Percentiles rank a stretch among this genome's conserved stretches.
phyloP scores from a whole-genome alignment of 2,329 filamentous ascomycete species.

The Fusarium nanum region DNA sequence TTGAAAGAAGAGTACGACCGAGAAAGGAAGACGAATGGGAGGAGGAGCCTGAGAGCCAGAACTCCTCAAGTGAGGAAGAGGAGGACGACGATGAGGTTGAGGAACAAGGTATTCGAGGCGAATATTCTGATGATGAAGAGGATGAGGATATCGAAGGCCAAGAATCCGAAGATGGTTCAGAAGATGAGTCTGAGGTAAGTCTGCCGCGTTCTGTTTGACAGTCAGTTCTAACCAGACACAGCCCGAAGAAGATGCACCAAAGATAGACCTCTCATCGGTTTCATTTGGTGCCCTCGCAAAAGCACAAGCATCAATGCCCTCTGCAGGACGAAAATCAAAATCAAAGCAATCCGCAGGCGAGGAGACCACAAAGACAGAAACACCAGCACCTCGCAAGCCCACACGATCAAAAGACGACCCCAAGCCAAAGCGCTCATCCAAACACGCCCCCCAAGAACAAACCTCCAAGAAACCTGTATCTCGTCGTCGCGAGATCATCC shows the following conservation, averaged over 20 bases:
- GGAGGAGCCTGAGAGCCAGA: conserved; percentile 52
- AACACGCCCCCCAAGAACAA: conserved; percentile 88
- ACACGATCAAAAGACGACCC: conserved; percentile 51
- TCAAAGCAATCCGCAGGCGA: conserved; percentile 42
- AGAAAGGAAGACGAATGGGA: conserved; percentile 59
- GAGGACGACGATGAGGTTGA: conserved; percentile 46
- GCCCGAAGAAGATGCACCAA: conserved; percentile 48
- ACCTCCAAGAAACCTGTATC: conserved; percentile 86
- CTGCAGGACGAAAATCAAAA: conserved; percentile 42
- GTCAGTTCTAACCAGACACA: conserved; percentile 25
- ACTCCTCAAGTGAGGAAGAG: conserved; percentile 44
- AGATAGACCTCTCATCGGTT: conserved; percentile 67
- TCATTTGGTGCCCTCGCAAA: conserved; percentile 92
- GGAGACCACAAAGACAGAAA: conserved; percentile 43
- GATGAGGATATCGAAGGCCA: conserved; percentile 40
- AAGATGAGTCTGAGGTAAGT: conserved; percentile 46
- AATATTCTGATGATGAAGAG: conserved; percentile 39
- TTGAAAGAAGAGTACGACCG: conserved; percentile 59
- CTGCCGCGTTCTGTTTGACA: background rate
- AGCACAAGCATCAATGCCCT: conserved; percentile 77
- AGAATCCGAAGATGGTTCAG: conserved; percentile 41
- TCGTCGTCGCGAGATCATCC: conserved; percentile 79
- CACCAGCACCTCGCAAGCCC: conserved; percentile 48
- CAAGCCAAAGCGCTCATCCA: conserved; percentile 66
- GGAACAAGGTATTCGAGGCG: conserved; percentile 45